Conservation (phyloP, 75 land plant genomes). For the Isoetes taiwanensis region DNA sequence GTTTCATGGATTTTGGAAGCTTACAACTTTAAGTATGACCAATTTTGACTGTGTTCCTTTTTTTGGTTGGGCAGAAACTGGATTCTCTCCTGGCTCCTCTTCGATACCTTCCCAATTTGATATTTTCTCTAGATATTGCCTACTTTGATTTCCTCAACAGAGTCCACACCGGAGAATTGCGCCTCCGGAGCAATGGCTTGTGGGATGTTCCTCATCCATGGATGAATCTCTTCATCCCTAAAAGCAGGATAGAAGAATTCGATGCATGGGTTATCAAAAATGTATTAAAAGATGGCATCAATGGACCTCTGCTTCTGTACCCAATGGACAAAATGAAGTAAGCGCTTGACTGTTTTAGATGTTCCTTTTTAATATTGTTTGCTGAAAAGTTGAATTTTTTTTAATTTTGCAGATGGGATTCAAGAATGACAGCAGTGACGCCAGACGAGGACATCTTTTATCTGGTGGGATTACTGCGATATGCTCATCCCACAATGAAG, state of each 20-base stretch:
- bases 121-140: conserved; percentile 27
- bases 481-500: not conserved
- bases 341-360: conserved; percentile 5
- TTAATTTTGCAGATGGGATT: conserved; percentile 49
- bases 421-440: conserved; percentile 29
- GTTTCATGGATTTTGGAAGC: not conserved
- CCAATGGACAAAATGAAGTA: conserved; percentile 81
- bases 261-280: conserved; percentile 9
- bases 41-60: too few relatives aligned
- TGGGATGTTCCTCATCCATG: conserved; percentile 83
- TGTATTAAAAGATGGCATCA: conserved; percentile 7
- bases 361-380: not conserved
- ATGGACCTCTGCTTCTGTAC: conserved; percentile 64
- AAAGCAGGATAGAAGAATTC: conserved; percentile 20
- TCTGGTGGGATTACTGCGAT: conserved; percentile 30
- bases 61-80: too few relatives aligned
- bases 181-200: conserved; percentile 25
- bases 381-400: not conserved
- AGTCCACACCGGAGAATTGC: conserved; percentile 35
- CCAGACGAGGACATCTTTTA: conserved; percentile 47
- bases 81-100: conserved; percentile 7
- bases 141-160: conserved; percentile 46
- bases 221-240: conserved; percentile 49
- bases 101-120: conserved; percentile 14
- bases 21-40: too few relatives aligned